Evolutionary conservation across 164 flowering plant genomes (phyloP).

Genomic region (Magnolia officinalis): DNA sequence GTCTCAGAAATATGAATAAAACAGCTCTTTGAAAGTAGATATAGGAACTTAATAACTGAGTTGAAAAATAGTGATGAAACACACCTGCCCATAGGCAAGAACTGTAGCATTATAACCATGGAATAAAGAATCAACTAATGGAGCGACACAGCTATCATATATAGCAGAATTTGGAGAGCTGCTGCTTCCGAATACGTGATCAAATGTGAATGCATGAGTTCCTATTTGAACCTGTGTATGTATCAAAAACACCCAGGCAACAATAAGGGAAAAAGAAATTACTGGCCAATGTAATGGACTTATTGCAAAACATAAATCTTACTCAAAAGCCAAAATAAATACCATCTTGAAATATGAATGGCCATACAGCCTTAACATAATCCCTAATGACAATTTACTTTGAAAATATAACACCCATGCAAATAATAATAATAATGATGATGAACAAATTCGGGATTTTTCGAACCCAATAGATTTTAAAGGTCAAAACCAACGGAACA

Average conservation of each 20-base stretch:
- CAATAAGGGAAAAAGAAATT: background rate
- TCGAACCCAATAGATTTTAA: no score
- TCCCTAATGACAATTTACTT: no score
- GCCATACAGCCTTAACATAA: no score
- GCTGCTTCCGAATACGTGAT: conserved; percentile 61
- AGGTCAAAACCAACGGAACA: no score
- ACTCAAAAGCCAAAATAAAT: no score
- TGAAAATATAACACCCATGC: no score
- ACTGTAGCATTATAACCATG: conserved; percentile 95
- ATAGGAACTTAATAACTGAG: background rate
- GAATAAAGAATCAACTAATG: conserved; percentile 78
- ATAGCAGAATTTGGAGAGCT: conserved; percentile 41
- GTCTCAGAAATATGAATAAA: background rate
- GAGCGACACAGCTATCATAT: conserved; percentile 72
- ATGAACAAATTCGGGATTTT: no score
- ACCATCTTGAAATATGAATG: no score
- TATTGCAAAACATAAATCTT: no score
- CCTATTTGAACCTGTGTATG: conserved; percentile 80
- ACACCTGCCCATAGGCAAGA: conserved; percentile 95
- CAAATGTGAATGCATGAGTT: conserved; percentile 82
- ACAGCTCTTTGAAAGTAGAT: background rate
- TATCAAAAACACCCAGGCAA: background rate
- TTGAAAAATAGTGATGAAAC: background rate
- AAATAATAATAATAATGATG: no score
- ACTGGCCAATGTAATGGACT: no score